phyloP scores from a whole-genome alignment of 2,329 filamentous ascomycete genomes.

The Fusarium sp. region DNA sequence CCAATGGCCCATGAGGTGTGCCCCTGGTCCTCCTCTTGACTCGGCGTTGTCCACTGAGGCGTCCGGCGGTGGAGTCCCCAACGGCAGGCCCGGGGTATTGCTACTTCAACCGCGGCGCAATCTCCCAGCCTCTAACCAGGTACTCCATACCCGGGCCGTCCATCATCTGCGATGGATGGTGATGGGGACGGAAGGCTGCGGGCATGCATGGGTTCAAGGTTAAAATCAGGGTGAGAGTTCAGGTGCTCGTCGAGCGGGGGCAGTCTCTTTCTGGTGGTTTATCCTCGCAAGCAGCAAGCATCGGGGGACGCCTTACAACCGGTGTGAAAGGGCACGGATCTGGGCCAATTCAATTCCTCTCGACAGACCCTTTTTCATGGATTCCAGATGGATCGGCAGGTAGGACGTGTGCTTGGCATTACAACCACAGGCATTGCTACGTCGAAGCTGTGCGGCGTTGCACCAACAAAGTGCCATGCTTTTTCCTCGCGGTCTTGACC shows the following conservation, averaged over 20 bases:
- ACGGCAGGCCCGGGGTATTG: conserved; percentile 36
- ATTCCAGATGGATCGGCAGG: conserved; percentile 30
- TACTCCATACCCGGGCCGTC: conserved; percentile 25
- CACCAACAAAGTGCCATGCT: conserved; percentile 11
- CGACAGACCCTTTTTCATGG: background rate
- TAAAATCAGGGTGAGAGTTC: conserved; percentile 25
- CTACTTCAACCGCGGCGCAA: conserved; percentile 39
- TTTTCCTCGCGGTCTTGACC: background rate
- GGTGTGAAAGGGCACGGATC: conserved; percentile 22
- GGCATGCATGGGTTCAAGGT: conserved; percentile 29
- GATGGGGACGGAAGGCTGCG: conserved; percentile 11
- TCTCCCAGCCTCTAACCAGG: conserved; percentile 41
- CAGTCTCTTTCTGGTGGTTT: conserved; percentile 25
- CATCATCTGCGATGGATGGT: conserved; percentile 23
- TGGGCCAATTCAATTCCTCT: conserved; percentile 6
- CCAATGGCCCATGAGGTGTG: conserved; percentile 14
- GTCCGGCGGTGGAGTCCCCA: conserved; percentile 37
- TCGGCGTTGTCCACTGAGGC: conserved; percentile 40
- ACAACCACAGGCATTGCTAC: conserved; percentile 5
- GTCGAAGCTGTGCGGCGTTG: conserved; percentile 22
- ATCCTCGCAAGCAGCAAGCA: conserved; percentile 6
- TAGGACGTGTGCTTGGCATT: conserved; percentile 6
- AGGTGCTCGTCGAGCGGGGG: conserved; percentile 28
- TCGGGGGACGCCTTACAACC: conserved; percentile 19
- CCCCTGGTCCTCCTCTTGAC: conserved; percentile 33